phyloP scores from a whole-genome alignment of 2,329 filamentous ascomycete genomes.

The Fusarium avenaceum region DNA sequence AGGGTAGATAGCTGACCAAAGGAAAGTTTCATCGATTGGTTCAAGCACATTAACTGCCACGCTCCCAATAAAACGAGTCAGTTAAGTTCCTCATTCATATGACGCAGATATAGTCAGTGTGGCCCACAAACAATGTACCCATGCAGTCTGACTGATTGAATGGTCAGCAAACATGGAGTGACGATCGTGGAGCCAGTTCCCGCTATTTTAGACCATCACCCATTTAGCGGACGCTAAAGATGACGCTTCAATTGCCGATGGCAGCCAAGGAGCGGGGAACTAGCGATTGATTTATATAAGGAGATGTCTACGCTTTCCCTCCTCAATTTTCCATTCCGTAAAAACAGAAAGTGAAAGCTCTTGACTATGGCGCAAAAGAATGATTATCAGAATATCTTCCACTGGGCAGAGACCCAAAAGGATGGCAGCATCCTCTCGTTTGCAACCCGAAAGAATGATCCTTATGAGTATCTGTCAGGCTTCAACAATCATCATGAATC shows the following conservation, averaged over 20 bases:
- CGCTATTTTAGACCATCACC: not conserved
- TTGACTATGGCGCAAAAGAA: constrained; percentile 15
- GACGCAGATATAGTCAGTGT: not conserved
- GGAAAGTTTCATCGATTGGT: not conserved
- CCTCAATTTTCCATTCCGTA: not conserved
- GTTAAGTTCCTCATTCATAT: not conserved
- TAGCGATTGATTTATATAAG: not conserved
- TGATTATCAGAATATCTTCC: constrained; percentile 66
- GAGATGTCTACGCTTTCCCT: not conserved
- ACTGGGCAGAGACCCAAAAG: constrained; percentile 73
- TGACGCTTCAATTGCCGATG: not conserved
- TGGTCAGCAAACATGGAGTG: constrained; percentile 19
- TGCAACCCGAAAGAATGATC: constrained; percentile 55
- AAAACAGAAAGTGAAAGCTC: fast-evolving
- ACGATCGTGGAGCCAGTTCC: constrained; percentile 2
- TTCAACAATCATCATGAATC: constrained; percentile 64
- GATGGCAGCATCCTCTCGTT: constrained; percentile 68
- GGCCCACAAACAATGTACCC: constrained; percentile 9
- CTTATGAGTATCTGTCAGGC: constrained; percentile 68
- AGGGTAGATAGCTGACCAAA: no score
- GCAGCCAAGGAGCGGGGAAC: constrained; percentile 1
- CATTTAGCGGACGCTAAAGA: not conserved
- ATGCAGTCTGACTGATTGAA: constrained; percentile 28
- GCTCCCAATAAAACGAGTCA: not conserved
- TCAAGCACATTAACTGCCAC: no score